Evolutionary conservation across 2,329 filamentous ascomycete species (phyloP), one percentile per base, ranked within the genome.

Genomic region (Torrubiella hemipterigena): DNA sequence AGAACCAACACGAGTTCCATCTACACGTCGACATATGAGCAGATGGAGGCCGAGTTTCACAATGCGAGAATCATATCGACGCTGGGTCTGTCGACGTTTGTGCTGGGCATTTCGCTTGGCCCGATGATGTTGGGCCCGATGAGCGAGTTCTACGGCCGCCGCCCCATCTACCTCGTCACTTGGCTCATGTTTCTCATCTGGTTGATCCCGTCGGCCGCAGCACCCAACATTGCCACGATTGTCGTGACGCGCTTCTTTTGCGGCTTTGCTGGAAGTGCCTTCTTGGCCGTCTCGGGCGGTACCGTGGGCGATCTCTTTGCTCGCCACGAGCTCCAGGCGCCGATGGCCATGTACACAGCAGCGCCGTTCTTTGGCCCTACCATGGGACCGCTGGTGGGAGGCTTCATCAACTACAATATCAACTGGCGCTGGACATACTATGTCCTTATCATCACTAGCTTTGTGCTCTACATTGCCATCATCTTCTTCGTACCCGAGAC

Each of bases 1-100:
- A 86, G 81, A 32, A 93, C 86, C 7, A 85, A 79, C 49, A 74
- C 82, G 2, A 87, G 81, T 29, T 91, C 85, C n/a, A 75, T 93
- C 44, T 94, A 95, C 55, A 89, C 85, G 1, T 73, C 74, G 10
- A 91, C 82, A 0, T 95, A 94, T 52, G 50, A 47, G 13, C 81
- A 91, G 53, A 73, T 94, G 55, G 73, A 78, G 39, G 58, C 63
- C 17, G 81, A 93, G 36, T 93, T 94, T 44, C 58, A 71, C 41
- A 70, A 71, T 44, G 80, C 81, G 0, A 68, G 72, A 34, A 63
- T 83, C 30, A 68, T 93, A 16, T 83, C 80, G 10, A 85, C 84
- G 4, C 54, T 94, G 8, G 89, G 87, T 1, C 60, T 95, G 31
- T 86, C 82, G 1, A 66, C 81, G 2, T 95, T 87, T 48, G 85